These are phyloP conservation scores for Arctium minus DNA, from an alignment of 129 eudicot genomes.

Conservation along the genomic window DNA sequence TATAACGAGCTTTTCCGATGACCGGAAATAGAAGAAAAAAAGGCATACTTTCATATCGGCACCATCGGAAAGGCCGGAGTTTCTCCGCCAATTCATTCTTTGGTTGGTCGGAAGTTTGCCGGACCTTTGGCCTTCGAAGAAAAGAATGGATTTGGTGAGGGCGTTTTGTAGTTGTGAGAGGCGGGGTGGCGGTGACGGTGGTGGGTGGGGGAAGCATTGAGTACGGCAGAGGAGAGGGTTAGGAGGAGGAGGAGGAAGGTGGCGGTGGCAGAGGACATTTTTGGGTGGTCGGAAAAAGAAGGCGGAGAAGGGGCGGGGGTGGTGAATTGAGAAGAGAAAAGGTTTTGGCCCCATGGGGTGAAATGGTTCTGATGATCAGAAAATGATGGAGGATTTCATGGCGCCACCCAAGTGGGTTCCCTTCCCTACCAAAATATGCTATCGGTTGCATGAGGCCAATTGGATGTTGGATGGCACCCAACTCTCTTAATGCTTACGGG, in stretches of 20 bases:
- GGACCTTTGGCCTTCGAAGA: slow-evolving; percentile 64
- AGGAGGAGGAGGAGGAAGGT: neutral
- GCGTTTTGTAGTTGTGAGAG: slow-evolving; percentile 46
- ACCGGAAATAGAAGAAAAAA: neutral
- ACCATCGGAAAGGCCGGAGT: slow-evolving; percentile 54
- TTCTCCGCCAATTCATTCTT: slow-evolving; percentile 47
- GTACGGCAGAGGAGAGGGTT: neutral
- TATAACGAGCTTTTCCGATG: neutral
- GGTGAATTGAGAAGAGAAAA: neutral
- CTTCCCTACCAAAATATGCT: too few relatives aligned
- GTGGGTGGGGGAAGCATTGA: slow-evolving; percentile 6
- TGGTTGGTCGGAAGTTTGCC: slow-evolving; percentile 56
- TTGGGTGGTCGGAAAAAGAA: neutral
- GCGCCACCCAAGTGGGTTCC: too few relatives aligned
- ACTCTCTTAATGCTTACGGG: too few relatives aligned
- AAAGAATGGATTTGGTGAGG: slow-evolving; percentile 49
- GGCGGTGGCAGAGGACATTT: slow-evolving; percentile 11
- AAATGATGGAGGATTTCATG: too few relatives aligned
- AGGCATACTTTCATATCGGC: slow-evolving; percentile 30
- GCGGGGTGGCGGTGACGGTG: slow-evolving; percentile 26
- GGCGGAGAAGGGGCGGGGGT: neutral
- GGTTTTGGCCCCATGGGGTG: too few relatives aligned
- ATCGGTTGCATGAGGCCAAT: too few relatives aligned
- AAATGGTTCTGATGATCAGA: too few relatives aligned
- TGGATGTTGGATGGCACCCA: too few relatives aligned